These are phyloP conservation scores for Phellopilus nigrolimitatus DNA, from an alignment of 1,284 basidiomycete genomes.

Conservation along the genomic window DNA sequence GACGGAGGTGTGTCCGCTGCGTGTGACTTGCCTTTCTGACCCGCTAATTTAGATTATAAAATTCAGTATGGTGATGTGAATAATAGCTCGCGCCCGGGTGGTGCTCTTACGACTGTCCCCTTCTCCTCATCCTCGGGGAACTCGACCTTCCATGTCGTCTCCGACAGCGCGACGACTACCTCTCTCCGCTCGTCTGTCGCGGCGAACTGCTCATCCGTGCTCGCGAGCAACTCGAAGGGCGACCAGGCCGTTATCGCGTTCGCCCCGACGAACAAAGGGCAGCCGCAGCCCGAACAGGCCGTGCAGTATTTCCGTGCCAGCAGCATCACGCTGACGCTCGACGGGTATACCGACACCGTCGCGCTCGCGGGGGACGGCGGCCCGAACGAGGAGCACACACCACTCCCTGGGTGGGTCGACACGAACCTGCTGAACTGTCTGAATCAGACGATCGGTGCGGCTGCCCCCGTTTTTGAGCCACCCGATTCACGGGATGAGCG, in stretches of 20 bases:
- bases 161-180: conserved; percentile 21
- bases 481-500: neutral
- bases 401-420: conserved; percentile 37
- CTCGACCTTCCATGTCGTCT: conserved; percentile 21
- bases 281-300: conserved; percentile 30
- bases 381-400: conserved; percentile 30
- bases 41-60: neutral
- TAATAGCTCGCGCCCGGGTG: conserved; percentile 57
- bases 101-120: conserved; percentile 43
- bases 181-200: conserved; percentile 17
- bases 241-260: conserved; percentile 3
- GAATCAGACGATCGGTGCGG: conserved; percentile 40
- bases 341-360: conserved; percentile 44
- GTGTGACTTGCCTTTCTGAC: conserved; percentile 1
- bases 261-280: neutral
- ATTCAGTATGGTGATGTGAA: conserved; percentile 52
- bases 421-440: conserved; percentile 36
- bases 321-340: conserved; percentile 34
- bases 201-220: conserved; percentile 18
- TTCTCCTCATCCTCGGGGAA: conserved; percentile 43
- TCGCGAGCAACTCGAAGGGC: conserved; percentile 10
- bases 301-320: conserved; percentile 40
- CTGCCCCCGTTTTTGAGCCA: conserved; percentile 24
- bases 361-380: conserved; percentile 23
- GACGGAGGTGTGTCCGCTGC: conserved; percentile 30